Evolutionary conservation across 2,329 filamentous ascomycete genomes (phyloP), one percentile per base, ranked within the genome.

Genomic region (Malbranchea zuffiana): DNA sequence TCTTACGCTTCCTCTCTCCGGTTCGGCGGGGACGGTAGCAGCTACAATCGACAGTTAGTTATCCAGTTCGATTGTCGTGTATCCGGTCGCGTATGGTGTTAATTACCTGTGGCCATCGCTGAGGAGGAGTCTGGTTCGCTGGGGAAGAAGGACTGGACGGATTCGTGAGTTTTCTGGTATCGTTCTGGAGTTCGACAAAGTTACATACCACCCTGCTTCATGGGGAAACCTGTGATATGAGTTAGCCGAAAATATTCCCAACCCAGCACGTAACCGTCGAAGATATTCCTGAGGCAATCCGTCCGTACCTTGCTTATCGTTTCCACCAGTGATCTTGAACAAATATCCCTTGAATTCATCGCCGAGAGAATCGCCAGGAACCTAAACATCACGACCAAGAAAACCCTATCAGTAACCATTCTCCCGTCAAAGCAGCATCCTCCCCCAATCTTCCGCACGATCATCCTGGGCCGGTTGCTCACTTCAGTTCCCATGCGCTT

Each of bases 261-360:
- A 8, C n/a, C 15, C 23, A 15, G 13, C 11, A 13, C 4, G 3
- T 27, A 27, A 7, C 15, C 15, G 20, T 17, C n/a, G 33, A 7
- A 23, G 15, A 15, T 35, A n/a, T n/a, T n/a, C n/a, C n/a, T n/a
- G n/a, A n/a, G n/a, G n/a, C n/a, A n/a, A n/a, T n/a, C n/a, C 44
- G 15, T 31, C 20, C 57, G 48, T 61, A 62, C 59, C 90, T 78
- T 98, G 92, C 85, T 98, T 98, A 83, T 98, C 90, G 82, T 98
- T 98, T 66, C 92, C 90, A 63, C 90, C 92, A 60, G 90, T 98
- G 75, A 98, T 96, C 67, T 79, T 82, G 81, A 98, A 86, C 74
- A 98, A 80, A 77, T 98, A 98, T 69, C 90, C 90, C 78, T 95
- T 95, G 83, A 93, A 98, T 74, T 98, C 90, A 65, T 96, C 87